A percentile compares a stretch with the other conserved stretches of the same genome.
Conservation (phyloP, 108 stramenopile species). For the Nitzschia sp. region DNA sequence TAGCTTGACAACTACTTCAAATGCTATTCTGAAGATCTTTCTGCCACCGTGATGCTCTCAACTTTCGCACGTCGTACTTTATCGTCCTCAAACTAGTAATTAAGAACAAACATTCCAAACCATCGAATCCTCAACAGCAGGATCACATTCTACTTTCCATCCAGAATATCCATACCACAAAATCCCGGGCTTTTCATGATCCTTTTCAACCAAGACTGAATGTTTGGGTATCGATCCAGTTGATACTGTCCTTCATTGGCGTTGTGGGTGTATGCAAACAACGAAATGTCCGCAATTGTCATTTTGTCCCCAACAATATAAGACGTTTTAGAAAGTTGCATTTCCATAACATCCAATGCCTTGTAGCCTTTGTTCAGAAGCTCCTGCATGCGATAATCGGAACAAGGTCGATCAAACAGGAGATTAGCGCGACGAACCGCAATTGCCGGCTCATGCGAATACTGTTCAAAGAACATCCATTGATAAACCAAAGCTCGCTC, state of each 20-base stretch:
- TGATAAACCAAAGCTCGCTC: too few species aligned
- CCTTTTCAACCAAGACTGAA: too few species aligned
- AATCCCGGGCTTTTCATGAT: too few species aligned
- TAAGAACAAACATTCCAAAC: too few species aligned
- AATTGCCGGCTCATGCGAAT: conserved; percentile 14
- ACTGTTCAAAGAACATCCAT: conserved; percentile 25
- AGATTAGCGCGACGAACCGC: conserved; percentile 22
- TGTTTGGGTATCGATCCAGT: neutral
- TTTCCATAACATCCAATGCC: conserved; percentile 18
- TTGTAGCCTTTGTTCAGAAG: conserved; percentile 10
- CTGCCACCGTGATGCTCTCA: too few species aligned
- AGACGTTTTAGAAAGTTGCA: conserved; percentile 1
- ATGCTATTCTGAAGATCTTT: too few species aligned
- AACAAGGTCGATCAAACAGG: conserved; percentile 12
- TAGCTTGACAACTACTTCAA: too few species aligned
- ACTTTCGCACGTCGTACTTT: too few species aligned
- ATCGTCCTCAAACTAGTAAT: too few species aligned
- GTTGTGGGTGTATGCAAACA: conserved; percentile 21
- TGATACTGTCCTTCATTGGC: conserved; percentile 18
- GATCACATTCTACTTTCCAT: too few species aligned
- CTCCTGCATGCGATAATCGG: conserved; percentile 5
- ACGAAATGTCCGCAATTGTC: conserved; percentile 22
- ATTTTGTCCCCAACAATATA: conserved; percentile 11
- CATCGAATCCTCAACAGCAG: too few species aligned
- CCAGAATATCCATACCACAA: too few species aligned